These are phyloP conservation scores for Cynara cardunculus DNA, from an alignment of 129 eudicot species.

Conservation along the genomic window DNA sequence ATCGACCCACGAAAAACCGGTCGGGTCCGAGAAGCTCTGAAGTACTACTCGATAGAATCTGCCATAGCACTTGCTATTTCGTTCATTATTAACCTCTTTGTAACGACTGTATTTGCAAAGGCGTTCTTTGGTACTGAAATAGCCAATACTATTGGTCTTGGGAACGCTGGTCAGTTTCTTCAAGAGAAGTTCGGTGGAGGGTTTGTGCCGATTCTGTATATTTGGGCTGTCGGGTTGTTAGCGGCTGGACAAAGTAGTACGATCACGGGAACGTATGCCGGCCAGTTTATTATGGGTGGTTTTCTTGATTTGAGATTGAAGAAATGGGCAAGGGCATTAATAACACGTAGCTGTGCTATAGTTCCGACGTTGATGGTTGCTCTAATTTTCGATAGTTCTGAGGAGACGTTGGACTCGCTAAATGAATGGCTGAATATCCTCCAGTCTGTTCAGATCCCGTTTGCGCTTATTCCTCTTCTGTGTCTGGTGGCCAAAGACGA, in stretches of 20 bases:
- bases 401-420: conserved; percentile 59
- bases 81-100: conserved; percentile 72
- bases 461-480: conserved; percentile 88
- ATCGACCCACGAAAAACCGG: conserved; percentile 68
- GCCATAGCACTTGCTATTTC: conserved; percentile 63
- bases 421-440: conserved; percentile 93
- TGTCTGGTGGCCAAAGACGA: conserved; percentile 84
- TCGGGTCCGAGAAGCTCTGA: conserved; percentile 83
- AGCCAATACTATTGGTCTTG: conserved; percentile 73
- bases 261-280: conserved; percentile 92
- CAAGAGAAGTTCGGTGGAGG: conserved; percentile 92
- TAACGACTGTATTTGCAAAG: conserved; percentile 88
- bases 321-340: conserved; percentile 86
- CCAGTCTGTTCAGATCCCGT: conserved; percentile 89
- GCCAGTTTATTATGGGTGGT: conserved; percentile 95
- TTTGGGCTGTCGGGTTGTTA: conserved; percentile 83
- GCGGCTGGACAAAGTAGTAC: conserved; percentile 99
- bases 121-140: conserved; percentile 74
- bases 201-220: conserved; percentile 71
- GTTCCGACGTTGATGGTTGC: conserved; percentile 83
- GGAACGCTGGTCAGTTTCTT: conserved; percentile 75
- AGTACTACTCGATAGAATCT: conserved; percentile 83
- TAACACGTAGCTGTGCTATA: conserved; percentile 84
- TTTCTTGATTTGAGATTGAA: conserved; percentile 69
- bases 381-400: conserved; percentile 73